These are phyloP conservation scores for Corylus avellana DNA, from an alignment of 306 rosid species.

Conservation along the genomic window DNA sequence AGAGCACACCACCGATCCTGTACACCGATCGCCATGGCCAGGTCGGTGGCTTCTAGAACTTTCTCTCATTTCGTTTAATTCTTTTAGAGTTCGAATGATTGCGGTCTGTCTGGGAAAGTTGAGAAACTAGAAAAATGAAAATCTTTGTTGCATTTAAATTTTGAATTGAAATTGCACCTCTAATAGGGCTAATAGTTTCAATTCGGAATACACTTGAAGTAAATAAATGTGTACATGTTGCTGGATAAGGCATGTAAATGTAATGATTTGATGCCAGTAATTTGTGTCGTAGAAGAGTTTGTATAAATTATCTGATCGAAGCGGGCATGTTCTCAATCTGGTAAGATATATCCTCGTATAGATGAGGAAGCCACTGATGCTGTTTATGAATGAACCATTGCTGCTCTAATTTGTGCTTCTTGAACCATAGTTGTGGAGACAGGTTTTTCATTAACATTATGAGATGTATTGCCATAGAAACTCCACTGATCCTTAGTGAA, in stretches of 20 bases:
- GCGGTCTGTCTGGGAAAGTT: slow-evolving; percentile 2
- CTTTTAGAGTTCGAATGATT: not conserved
- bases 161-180: not conserved
- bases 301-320: not conserved
- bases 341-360: not conserved
- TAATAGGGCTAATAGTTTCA: not conserved
- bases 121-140: not conserved
- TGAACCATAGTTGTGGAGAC: not conserved
- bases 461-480: not conserved
- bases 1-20: slow-evolving; percentile 19
- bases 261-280: not conserved
- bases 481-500: not conserved
- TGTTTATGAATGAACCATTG: not conserved
- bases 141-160: not conserved
- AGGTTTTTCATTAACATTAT: not conserved
- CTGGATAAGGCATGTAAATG: not conserved
- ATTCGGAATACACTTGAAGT: not conserved
- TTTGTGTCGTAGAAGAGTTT: not conserved
- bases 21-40: slow-evolving; percentile 43
- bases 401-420: not conserved
- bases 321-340: not conserved
- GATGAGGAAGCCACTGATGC: not conserved
- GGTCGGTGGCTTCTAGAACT: slow-evolving; percentile 32
- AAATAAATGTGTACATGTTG: not conserved
- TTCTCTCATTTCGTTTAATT: slow-evolving; percentile 3